phyloP scores from a whole-genome alignment of 2,329 filamentous ascomycete species.

The Chrysosporium keratinophilum region DNA sequence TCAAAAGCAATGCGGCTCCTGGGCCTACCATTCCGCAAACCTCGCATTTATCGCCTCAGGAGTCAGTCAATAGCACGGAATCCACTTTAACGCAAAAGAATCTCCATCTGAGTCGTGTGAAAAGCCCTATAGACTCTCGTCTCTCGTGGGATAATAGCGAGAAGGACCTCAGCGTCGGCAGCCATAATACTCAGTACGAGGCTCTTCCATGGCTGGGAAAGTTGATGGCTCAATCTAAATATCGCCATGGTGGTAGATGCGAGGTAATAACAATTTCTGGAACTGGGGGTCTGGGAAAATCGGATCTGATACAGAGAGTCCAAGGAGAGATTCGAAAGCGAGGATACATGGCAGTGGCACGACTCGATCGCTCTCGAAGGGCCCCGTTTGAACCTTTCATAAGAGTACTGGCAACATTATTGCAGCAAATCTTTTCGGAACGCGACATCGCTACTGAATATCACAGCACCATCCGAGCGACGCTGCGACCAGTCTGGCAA shows the following conservation, averaged over 20 bases:
- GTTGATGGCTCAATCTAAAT: constrained; percentile 38
- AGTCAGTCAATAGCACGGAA: constrained; percentile 29
- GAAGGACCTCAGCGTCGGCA: constrained; percentile 21
- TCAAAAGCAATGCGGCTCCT: constrained; percentile 27
- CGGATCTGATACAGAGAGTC: constrained; percentile 49
- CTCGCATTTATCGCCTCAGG: constrained; percentile 25
- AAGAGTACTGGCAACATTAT: constrained; percentile 49
- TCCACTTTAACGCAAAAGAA: constrained; percentile 27
- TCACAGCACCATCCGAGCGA: constrained; percentile 47
- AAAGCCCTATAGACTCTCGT: constrained; percentile 31
- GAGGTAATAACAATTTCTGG: constrained; percentile 51
- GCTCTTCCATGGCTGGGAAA: constrained; percentile 22
- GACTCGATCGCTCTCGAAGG: constrained; percentile 49
- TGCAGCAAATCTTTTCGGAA: constrained; percentile 56
- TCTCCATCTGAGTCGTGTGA: constrained; percentile 23
- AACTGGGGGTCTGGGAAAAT: constrained; percentile 50
- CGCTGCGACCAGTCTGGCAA: constrained; percentile 49
- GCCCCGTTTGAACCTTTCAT: constrained; percentile 53
- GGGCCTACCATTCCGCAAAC: constrained; percentile 14
- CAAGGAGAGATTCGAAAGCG: constrained; percentile 47
- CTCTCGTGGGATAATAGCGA: constrained; percentile 30
- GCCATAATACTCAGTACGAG: constrained; percentile 11
- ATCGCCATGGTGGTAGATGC: constrained; percentile 46
- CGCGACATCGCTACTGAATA: constrained; percentile 52
- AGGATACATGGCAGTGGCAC: constrained; percentile 52